phyloP scores from a whole-genome alignment of 306 rosid genomes.

The Vigna reflexopilosa region DNA sequence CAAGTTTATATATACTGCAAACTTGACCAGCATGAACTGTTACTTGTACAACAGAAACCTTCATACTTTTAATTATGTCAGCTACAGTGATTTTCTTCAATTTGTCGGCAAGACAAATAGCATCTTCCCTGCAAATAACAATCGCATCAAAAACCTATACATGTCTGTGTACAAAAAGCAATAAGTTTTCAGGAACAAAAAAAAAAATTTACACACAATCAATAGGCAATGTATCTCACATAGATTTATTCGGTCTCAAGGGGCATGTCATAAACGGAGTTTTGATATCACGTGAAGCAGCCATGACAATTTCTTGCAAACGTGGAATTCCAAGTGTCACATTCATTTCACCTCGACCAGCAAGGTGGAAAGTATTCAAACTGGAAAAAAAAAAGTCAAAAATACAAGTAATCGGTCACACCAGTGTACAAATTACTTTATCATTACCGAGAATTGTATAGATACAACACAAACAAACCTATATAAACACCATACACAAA shows the following conservation, averaged over 20 bases:
- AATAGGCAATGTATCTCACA: conserved; percentile 57
- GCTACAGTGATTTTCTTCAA: conserved; percentile 91
- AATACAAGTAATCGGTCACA: neutral
- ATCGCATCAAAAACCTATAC: conserved; percentile 22
- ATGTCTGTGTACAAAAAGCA: conserved; percentile 1
- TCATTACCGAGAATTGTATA: conserved; percentile 7
- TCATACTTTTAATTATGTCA: conserved; percentile 74
- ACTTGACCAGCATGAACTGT: conserved; percentile 42
- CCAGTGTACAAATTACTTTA: neutral
- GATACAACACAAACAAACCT: neutral
- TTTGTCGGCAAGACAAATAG: conserved; percentile 68
- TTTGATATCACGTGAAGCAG: conserved; percentile 75
- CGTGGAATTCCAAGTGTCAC: conserved; percentile 99
- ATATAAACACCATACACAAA: neutral
- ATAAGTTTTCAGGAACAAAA: conserved; percentile 4
- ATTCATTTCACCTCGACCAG: conserved; percentile 97
- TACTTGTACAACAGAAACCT: conserved; percentile 70
- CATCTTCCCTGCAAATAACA: conserved; percentile 69
- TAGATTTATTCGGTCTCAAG: conserved; percentile 59
- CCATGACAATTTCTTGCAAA: conserved; percentile 87
- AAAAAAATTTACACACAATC: neutral
- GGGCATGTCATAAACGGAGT: conserved; percentile 98
- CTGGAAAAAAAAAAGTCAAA: conserved; percentile 47
- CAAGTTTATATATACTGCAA: conserved; percentile 82
- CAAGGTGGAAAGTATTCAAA: conserved; percentile 93